Conservation (phyloP, 257 asterid genomes). For the Solanum peruvianum region DNA sequence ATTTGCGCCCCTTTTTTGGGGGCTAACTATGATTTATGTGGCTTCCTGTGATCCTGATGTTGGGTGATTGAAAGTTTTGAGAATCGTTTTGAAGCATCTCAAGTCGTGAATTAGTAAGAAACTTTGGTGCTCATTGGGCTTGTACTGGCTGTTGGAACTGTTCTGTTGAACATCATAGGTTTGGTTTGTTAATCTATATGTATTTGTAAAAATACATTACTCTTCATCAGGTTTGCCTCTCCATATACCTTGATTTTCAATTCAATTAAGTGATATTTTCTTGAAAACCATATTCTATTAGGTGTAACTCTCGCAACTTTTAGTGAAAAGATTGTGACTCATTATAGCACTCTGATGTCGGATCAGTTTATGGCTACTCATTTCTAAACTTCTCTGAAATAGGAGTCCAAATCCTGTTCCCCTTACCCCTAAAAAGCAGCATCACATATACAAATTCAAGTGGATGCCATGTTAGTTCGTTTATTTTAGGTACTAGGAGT, state of each 20-base stretch:
- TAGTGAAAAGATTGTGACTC: background rate
- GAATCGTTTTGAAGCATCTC: conserved; percentile 13
- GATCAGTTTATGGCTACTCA: background rate
- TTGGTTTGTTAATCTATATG: background rate
- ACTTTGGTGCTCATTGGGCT: conserved; percentile 8
- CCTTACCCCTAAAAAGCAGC: background rate
- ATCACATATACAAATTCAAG: background rate
- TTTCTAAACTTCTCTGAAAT: background rate
- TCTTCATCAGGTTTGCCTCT: background rate
- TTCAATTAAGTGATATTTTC: background rate
- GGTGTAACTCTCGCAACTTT: background rate
- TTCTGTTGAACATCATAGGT: conserved; percentile 11
- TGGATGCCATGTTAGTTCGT: background rate
- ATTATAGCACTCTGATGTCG: background rate
- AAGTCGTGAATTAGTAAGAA: background rate
- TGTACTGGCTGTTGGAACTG: conserved; percentile 14
- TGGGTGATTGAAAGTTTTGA: conserved; percentile 16
- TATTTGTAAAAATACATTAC: background rate
- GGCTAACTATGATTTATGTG: conserved; percentile 16
- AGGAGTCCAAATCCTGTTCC: background rate
- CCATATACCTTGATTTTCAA: background rate
- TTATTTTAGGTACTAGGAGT: background rate
- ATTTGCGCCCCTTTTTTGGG: conserved; percentile 6
- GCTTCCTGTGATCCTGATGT: conserved; percentile 11
- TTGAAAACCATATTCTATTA: background rate